A percentile compares a stretch with the other conserved stretches of the same genome.
These are phyloP conservation scores for Phytophthora fragariae DNA, from an alignment of 352 stramenopile species.

Conservation along the genomic window DNA sequence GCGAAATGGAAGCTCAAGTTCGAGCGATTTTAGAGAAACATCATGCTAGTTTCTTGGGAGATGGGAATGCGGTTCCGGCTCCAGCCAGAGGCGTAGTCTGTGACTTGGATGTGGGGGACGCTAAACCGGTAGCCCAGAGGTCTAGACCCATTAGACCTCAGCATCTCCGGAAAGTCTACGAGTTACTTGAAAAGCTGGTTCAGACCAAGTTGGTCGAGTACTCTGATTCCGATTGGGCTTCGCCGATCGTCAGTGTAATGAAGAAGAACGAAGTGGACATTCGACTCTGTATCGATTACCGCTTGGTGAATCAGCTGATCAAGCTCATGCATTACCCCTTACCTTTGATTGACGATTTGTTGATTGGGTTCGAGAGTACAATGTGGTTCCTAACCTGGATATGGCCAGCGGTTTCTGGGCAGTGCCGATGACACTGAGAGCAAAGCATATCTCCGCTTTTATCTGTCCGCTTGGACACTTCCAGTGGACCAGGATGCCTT, in stretches of 20 bases:
- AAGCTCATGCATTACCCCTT: not conserved
- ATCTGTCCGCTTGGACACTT: not conserved
- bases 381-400: not conserved
- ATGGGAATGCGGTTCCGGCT: too few relatives aligned
- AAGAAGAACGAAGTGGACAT: not conserved
- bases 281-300: not conserved
- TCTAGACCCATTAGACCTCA: too few relatives aligned
- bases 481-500: not conserved
- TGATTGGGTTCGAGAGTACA: not conserved
- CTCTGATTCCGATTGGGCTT: too few relatives aligned
- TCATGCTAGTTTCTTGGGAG: too few relatives aligned
- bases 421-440: not conserved
- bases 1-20: too few relatives aligned
- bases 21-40: too few relatives aligned
- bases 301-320: not conserved
- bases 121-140: too few relatives aligned
- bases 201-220: too few relatives aligned
- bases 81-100: too few relatives aligned
- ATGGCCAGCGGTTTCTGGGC: not conserved
- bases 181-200: too few relatives aligned
- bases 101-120: too few relatives aligned
- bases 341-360: not conserved
- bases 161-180: too few relatives aligned
- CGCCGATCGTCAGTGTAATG: not conserved
- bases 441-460: not conserved